phyloP scores from a whole-genome alignment of 2,329 filamentous ascomycete species.

The Chaetomiaceae sp. region DNA sequence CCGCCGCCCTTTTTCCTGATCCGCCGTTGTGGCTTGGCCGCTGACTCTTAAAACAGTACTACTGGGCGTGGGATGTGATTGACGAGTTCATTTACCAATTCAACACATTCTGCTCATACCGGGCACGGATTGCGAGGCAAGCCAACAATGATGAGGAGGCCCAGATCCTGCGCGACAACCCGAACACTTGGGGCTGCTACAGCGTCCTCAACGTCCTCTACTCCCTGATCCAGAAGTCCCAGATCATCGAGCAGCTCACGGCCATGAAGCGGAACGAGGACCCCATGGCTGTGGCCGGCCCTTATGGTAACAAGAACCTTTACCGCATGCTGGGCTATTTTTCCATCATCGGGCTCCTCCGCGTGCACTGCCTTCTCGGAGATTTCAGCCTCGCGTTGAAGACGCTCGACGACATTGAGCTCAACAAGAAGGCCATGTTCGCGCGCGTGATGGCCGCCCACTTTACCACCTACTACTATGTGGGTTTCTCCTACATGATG shows the following conservation, averaged over 20 bases:
- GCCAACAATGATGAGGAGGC: conserved; percentile 88
- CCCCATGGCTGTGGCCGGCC: conserved; percentile 78
- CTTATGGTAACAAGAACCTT: conserved; percentile 89
- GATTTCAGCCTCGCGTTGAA: conserved; percentile 98
- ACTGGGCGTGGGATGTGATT: conserved; percentile 99
- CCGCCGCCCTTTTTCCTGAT: neutral
- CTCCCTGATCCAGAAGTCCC: conserved; percentile 95
- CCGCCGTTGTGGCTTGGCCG: neutral
- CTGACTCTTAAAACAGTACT: conserved; percentile 61
- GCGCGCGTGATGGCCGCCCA: conserved; percentile 98
- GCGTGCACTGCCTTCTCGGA: conserved; percentile 92
- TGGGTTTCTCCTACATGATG: conserved; percentile 99
- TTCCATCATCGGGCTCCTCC: conserved; percentile 94
- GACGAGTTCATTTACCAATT: conserved; percentile 99
- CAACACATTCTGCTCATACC: conserved; percentile 98
- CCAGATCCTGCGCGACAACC: conserved; percentile 86
- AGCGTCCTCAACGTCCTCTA: conserved; percentile 98
- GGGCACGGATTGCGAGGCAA: conserved; percentile 81
- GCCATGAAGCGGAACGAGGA: conserved; percentile 95
- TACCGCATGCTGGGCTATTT: conserved; percentile 99
- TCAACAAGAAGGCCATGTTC: conserved; percentile 99
- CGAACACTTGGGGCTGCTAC: conserved; percentile 99
- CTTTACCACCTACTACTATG: conserved; percentile 99
- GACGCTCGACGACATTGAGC: conserved; percentile 98
- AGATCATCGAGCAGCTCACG: conserved; percentile 95